phyloP scores from a whole-genome alignment of 352 stramenopile genomes.

The Pythium grandisporangium region DNA sequence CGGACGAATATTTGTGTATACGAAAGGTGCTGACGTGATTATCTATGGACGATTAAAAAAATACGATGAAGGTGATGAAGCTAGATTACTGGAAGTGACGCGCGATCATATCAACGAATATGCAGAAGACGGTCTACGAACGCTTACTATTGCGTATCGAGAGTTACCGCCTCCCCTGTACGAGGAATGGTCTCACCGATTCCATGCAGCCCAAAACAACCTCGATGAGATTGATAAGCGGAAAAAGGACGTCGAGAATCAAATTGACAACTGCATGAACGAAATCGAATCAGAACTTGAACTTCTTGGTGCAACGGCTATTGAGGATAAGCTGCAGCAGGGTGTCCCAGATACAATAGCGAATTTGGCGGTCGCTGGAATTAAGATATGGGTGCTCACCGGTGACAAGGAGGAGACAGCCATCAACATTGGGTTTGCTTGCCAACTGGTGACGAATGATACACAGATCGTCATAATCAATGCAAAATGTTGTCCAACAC shows the following conservation, averaged over 20 bases:
- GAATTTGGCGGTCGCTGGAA: constrained; percentile 72
- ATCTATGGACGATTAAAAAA: constrained; percentile 45
- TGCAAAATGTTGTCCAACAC: constrained; percentile 33
- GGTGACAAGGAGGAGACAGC: constrained; percentile 93
- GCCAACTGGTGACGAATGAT: constrained; percentile 76
- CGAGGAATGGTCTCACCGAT: constrained; percentile 39
- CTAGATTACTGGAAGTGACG: constrained; percentile 13
- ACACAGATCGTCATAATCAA: constrained; percentile 74
- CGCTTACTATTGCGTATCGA: constrained; percentile 70
- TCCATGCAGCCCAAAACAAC: constrained; percentile 61
- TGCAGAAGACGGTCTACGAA: constrained; percentile 81
- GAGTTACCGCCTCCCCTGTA: constrained; percentile 51
- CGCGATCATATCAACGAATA: constrained; percentile 67
- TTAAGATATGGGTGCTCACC: constrained; percentile 93
- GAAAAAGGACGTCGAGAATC: constrained; percentile 64
- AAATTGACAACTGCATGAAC: constrained; percentile 70
- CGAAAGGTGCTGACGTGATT: constrained; percentile 65
- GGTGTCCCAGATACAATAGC: constrained; percentile 86
- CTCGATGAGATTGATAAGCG: constrained; percentile 71
- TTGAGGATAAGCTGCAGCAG: constrained; percentile 91
- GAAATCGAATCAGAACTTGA: constrained; percentile 78
- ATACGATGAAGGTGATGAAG: constrained; percentile 9
- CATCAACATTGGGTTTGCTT: constrained; percentile 92
- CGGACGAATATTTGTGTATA: constrained; percentile 52
- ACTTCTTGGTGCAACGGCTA: constrained; percentile 87